phyloP scores from a whole-genome alignment of 163 green algal species.

The Botryococcus braunii region DNA sequence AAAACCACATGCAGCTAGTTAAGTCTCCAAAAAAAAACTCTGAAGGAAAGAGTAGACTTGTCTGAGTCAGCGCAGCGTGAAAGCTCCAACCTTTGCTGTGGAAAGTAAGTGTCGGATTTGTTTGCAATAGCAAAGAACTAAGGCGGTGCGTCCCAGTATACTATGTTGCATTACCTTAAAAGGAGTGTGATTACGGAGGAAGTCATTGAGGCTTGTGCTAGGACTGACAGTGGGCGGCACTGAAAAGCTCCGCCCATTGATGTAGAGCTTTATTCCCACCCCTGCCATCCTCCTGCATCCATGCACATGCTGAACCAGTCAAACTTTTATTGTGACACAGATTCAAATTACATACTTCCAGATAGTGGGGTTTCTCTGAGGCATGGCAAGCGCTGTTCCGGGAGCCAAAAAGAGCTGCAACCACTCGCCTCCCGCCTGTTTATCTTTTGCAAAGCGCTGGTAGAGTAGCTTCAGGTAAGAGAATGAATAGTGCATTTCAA shows the following conservation, averaged over 20 bases:
- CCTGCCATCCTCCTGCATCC: too few relatives aligned
- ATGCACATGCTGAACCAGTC: too few relatives aligned
- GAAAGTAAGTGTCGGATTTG: background rate
- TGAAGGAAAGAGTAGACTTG: background rate
- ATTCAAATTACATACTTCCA: too few relatives aligned
- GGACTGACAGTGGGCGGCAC: background rate
- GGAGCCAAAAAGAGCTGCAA: too few relatives aligned
- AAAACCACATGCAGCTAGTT: background rate
- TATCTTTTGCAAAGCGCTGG: too few relatives aligned
- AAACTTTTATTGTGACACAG: too few relatives aligned
- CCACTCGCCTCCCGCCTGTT: too few relatives aligned
- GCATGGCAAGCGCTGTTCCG: too few relatives aligned
- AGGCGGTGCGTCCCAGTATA: background rate
- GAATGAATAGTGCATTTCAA: too few relatives aligned
- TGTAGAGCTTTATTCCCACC: too few relatives aligned
- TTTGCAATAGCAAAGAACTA: background rate
- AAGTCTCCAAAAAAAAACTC: background rate
- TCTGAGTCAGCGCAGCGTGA: background rate
- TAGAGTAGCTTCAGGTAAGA: too few relatives aligned
- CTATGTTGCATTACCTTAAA: constrained; percentile 5
- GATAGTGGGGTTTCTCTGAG: too few relatives aligned
- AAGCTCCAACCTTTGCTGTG: background rate
- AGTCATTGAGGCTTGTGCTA: constrained; percentile 2
- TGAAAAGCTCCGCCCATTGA: background rate
- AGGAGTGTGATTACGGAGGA: constrained; percentile 1